Evolutionary conservation across 257 asterid species (phyloP).

Genomic region (Coffea eugenioides): DNA sequence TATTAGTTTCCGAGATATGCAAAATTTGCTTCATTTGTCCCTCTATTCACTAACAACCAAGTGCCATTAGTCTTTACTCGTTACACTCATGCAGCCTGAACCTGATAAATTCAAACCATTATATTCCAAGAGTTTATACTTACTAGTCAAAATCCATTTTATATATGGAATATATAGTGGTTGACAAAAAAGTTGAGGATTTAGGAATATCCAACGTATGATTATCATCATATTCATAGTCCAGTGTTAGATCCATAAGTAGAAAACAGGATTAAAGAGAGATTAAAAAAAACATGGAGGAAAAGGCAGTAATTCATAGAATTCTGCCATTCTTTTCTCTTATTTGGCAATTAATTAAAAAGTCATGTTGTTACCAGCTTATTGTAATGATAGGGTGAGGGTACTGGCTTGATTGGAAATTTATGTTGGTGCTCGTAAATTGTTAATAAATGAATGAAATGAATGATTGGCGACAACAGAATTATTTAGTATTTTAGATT

Average conservation of each 20-base stretch:
- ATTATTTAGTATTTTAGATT: too few relatives aligned
- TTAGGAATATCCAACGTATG: neutral
- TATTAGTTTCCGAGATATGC: neutral
- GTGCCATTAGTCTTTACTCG: neutral
- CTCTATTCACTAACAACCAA: neutral
- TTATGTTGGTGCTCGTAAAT: too few relatives aligned
- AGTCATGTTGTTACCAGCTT: too few relatives aligned
- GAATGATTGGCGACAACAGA: too few relatives aligned
- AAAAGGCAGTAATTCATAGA: neutral
- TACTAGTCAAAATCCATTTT: neutral
- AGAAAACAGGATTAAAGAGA: neutral
- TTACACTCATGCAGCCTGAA: neutral
- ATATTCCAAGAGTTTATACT: conserved; percentile 1
- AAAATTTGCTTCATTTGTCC: neutral
- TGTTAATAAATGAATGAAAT: too few relatives aligned
- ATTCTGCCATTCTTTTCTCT: neutral
- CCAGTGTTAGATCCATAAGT: neutral
- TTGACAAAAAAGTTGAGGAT: neutral
- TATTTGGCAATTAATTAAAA: too few relatives aligned
- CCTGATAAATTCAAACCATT: neutral
- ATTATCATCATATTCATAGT: neutral
- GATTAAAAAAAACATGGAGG: neutral
- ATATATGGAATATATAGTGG: too few relatives aligned
- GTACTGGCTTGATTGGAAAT: too few relatives aligned
- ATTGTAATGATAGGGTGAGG: too few relatives aligned